These are phyloP conservation scores for Cryptosporidium viatorum DNA, from an alignment of 169 alveolate species.

Conservation along the genomic window DNA sequence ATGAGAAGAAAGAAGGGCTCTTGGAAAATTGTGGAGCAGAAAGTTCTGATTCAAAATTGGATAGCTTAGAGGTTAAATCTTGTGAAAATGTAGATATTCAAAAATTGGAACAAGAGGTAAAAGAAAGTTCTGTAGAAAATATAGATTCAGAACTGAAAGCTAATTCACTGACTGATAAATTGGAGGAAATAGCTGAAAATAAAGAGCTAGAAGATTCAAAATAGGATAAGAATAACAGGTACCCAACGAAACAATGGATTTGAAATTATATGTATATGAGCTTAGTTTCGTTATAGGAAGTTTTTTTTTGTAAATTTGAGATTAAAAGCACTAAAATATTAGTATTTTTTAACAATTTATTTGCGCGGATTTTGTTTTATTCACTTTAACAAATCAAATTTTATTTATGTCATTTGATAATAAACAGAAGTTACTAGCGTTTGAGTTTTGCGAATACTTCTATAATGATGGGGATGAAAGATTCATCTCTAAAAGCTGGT, in stretches of 20 bases:
- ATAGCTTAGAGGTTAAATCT: neutral
- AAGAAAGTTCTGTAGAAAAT: neutral
- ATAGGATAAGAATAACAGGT: slow-evolving; percentile 1
- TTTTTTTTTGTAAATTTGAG: neutral
- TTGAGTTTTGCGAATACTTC: slow-evolving; percentile 22
- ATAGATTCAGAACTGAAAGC: neutral
- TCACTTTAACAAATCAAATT: neutral
- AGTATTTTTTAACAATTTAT: slow-evolving; percentile 6
- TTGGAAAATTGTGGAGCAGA: neutral
- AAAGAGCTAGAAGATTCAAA: neutral
- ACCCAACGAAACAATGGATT: neutral
- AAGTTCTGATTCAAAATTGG: neutral
- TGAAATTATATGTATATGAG: slow-evolving; percentile 6
- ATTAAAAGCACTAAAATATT: neutral
- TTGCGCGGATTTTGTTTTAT: slow-evolving; percentile 25
- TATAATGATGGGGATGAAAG: neutral
- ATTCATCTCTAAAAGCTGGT: slow-evolving; percentile 6
- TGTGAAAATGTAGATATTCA: neutral
- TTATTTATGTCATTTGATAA: neutral
- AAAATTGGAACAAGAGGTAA: neutral
- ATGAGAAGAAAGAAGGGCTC: neutral
- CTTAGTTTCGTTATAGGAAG: slow-evolving; percentile 1
- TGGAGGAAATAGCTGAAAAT: neutral
- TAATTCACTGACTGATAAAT: neutral
- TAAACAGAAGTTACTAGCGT: neutral